A percentile compares a stretch with the other conserved stretches of the same genome.
These are phyloP conservation scores for Trichoderma erinaceum DNA, from an alignment of 495 filamentous ascomycete genomes.

Conservation along the genomic window DNA sequence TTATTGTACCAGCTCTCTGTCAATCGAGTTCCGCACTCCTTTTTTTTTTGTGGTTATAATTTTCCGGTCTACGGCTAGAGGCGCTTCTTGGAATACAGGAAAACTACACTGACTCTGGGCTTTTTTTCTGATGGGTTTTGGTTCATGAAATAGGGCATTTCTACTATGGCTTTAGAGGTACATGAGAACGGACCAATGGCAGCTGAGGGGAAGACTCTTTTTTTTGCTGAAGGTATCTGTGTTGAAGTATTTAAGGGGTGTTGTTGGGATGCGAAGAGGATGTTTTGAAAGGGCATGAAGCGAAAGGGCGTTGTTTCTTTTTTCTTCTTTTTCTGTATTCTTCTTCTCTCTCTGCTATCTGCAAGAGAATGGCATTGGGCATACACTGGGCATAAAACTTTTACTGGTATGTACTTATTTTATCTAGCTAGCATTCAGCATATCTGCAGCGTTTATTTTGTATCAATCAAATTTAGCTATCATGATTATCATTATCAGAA, in stretches of 20 bases:
- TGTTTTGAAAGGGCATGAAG: not conserved
- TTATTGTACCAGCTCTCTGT: not conserved
- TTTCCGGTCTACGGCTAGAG: constrained; percentile 23
- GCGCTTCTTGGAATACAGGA: constrained; percentile 27
- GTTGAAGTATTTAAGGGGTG: not conserved
- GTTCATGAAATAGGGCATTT: constrained; percentile 1
- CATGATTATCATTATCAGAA: not conserved
- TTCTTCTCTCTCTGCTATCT: no score
- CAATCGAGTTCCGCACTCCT: constrained; percentile 9
- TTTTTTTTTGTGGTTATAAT: constrained; percentile 23
- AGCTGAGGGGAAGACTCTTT: not conserved
- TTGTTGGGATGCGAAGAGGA: not conserved
- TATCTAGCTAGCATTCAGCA: constrained; percentile 16
- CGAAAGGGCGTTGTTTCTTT: not conserved
- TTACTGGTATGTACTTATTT: constrained; percentile 31
- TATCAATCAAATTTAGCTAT: not conserved
- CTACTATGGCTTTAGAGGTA: constrained; percentile 5
- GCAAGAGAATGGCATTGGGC: not conserved
- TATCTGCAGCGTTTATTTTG: constrained; percentile 10
- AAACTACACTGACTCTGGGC: not conserved
- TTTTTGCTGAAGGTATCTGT: not conserved
- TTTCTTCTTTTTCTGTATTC: not conserved
- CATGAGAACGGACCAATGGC: not conserved
- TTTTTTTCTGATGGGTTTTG: not conserved
- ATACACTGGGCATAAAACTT: constrained; percentile 2